Evolutionary conservation across 2,329 filamentous ascomycete genomes (phyloP), one percentile per base, ranked within the genome.

Genomic region (Immersiporthe knoxdaviesiana): DNA sequence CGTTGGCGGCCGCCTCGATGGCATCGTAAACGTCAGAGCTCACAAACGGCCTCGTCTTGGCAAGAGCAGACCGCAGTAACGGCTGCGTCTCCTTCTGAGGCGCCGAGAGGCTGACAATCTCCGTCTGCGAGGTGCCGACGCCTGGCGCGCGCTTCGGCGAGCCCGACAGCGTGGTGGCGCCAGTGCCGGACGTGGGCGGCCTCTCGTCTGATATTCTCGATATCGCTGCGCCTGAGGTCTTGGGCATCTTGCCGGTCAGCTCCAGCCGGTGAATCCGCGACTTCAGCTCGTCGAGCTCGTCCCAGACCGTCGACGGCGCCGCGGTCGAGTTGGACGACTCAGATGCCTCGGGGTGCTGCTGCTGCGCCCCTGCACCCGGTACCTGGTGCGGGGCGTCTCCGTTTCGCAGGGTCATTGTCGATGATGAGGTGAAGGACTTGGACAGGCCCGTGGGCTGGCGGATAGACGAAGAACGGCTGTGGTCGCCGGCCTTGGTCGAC

Each of bases 231-330:
- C 90, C 92, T 2, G 94, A 95, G 1, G 92, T 94, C 0, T 92
- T 83, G 0, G 94, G 94, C 44, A 96, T 82, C 79, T 97, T 97
- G 69, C 94, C 94, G 2, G 93, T 97, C 74, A 97, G 81, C 78
- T 98, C 96, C 12, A 99, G 86, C 70, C 93, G 92, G 74, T 93
- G 90, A 74, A 99, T 97, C 39, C 96, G 89, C 54, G 93, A 96
- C 78, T 98, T 98, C 61, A 99, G 82, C 73, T 98, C 96, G 74
- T 98, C 96, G 37, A 99, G 82, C 79, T 99, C 96, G 77, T 98
- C 96, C 96, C 96, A 99, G 2, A 99, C 93, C 0, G 94, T 97
- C 1, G 94, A 97, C 16, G 94, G 93, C 1, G 93, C 93, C 1
- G 91, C 94, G 0, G 93, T 96, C 0, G 96, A 98, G 44, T 92